A percentile compares a stretch with the other conserved stretches of the same genome.
Evolutionary conservation across 306 rosid genomes (phyloP).

Genomic region (Arachis hypogaea): DNA sequence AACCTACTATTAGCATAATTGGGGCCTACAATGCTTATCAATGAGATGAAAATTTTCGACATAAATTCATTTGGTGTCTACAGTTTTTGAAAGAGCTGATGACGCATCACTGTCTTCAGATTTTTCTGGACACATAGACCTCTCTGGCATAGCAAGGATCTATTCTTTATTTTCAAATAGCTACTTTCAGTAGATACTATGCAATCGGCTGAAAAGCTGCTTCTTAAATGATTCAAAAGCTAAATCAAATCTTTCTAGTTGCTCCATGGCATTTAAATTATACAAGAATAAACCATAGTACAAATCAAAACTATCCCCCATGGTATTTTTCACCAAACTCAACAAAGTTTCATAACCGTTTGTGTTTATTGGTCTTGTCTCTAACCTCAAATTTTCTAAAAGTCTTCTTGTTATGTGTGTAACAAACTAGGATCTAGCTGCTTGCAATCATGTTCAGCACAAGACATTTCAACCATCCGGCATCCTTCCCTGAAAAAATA

Average conservation of each 20-base stretch:
- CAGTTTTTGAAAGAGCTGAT: conserved; percentile 41
- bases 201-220: conserved; percentile 75
- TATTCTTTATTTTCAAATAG: conserved; percentile 54
- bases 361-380: conserved; percentile 77
- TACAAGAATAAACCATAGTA: conserved; percentile 92
- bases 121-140: conserved; percentile 41
- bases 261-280: conserved; percentile 82
- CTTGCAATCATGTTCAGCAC: conserved; percentile 86
- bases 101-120: conserved; percentile 41
- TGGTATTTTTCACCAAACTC: conserved; percentile 79
- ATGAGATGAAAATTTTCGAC: conserved; percentile 18
- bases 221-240: conserved; percentile 76
- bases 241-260: conserved; percentile 64
- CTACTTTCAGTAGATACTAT: conserved; percentile 58
- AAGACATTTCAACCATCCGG: conserved; percentile 90
- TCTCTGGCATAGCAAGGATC: conserved; percentile 37
- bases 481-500: conserved; percentile 77
- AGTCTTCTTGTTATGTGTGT: conserved; percentile 87
- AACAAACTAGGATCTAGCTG: conserved; percentile 88
- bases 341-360: conserved; percentile 81
- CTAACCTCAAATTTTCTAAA: conserved; percentile 63
- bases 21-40: conserved; percentile 36
- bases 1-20: not conserved
- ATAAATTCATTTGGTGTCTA: conserved; percentile 38
- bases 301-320: conserved; percentile 89